Conservation (phyloP, 495 filamentous ascomycete species). For the Trichocladium antarcticum region DNA sequence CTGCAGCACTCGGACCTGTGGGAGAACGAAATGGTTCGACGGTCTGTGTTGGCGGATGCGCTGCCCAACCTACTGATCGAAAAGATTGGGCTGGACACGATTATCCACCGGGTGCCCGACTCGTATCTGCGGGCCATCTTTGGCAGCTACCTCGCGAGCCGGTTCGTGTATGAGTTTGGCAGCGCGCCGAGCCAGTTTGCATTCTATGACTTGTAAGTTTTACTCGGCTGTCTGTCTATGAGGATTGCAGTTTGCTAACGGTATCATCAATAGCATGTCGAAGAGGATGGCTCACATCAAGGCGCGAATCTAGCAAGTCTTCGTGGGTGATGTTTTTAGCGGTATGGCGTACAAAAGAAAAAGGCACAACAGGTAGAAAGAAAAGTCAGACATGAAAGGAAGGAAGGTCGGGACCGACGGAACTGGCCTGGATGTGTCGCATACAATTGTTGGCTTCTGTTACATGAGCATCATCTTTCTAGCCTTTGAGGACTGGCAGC, state of each 20-base stretch:
- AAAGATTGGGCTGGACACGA: conserved; percentile 80
- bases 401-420: background rate
- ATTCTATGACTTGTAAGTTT: conserved; percentile 93
- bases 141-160: conserved; percentile 83
- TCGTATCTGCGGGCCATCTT: conserved; percentile 92
- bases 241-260: conserved; percentile 18
- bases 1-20: conserved; percentile 86
- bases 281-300: conserved; percentile 35
- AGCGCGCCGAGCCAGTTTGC: conserved; percentile 90
- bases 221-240: background rate
- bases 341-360: background rate
- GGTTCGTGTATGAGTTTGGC: conserved; percentile 92
- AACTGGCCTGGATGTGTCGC: background rate
- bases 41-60: conserved; percentile 71
- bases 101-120: conserved; percentile 78
- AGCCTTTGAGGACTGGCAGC: too few species aligned
- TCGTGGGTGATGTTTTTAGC: background rate
- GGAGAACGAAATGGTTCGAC: conserved; percentile 67
- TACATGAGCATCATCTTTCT: too few species aligned
- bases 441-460: background rate
- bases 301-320: background rate
- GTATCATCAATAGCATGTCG: conserved; percentile 32
- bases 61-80: conserved; percentile 73
- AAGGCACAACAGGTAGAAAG: background rate
- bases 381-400: background rate